Base-by-base conservation (phyloP, 371 early-diverging fungal genomes). In the Choanephora cucurbitarum region DNA sequence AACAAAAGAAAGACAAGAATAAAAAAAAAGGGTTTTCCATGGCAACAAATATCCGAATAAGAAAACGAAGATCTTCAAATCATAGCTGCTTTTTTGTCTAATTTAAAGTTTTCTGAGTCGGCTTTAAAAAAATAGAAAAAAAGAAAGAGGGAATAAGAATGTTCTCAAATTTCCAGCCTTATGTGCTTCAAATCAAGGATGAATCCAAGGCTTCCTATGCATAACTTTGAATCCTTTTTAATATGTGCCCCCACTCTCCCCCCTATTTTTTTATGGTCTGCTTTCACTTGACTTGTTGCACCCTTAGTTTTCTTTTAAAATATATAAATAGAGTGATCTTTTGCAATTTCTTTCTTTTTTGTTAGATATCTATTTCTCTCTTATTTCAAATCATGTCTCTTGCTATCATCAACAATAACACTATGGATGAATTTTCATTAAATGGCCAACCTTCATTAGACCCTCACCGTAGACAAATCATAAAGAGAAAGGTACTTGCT, bases 401-500 rank as follows among this genome's bases (percentile, higher is more conserved):
- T 44, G 57, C 57, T 34, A 57, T 57, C 37, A 57, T 57, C 39
- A 41, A 57, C 18, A 54, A 54, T 18, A 33, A 24, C 43, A 52
- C 31, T 15, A 24, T 50, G 50, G 51, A 49, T 18, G 37, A 37
- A 11, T 37, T 37, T 37, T 37, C 37, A 37, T 37, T 37, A 37
- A 50, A 50, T n/a, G 37, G 49, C 7, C 44, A 43, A 5, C 11
- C 31, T 19, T 19, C 51, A 32, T 41, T 61, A 34, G 61, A 61
- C 34, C 43, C 57, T 33, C 72, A 58, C n/a, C 72, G 75, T 33
- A 72, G 69, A 51, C 73, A 67, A 37, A 52, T 75, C 14, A 70
- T 75, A 43, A 70, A 68, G 51, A 66, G 64, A 52, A 75, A 75
- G 40, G 73, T 75, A 23, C 49, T 75, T 31, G 76, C 73, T 37